Conservation (phyloP, 2,329 filamentous ascomycete genomes). For the Aspergillus ustus region DNA sequence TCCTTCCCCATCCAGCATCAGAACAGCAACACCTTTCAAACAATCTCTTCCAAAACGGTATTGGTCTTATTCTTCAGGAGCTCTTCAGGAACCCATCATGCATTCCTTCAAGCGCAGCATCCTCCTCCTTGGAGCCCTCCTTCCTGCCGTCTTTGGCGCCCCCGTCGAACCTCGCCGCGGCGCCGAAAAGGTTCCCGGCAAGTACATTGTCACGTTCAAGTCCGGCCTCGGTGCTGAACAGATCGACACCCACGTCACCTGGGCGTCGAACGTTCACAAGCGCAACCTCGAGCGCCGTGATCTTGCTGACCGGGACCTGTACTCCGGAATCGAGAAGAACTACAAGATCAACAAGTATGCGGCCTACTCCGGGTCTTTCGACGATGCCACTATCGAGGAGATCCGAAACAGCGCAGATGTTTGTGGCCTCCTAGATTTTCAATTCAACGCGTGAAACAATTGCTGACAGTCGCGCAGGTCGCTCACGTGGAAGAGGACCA, state of each 20-base stretch:
- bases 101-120: conserved; percentile 27
- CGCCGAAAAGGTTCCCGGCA: conserved; percentile 25
- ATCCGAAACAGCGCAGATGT: conserved; percentile 45
- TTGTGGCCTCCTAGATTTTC: conserved; percentile 15
- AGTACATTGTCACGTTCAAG: conserved; percentile 33
- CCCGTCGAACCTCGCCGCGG: conserved; percentile 21
- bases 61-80: background rate
- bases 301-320: conserved; percentile 20
- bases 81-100: conserved; percentile 18
- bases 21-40: conserved; percentile 1
- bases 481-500: conserved; percentile 32
- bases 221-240: conserved; percentile 22
- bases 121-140: conserved; percentile 29
- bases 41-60: background rate
- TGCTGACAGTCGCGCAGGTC: conserved; percentile 26
- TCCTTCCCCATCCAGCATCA: conserved; percentile 9
- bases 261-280: conserved; percentile 28
- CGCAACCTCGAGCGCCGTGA: conserved; percentile 25
- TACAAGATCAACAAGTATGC: conserved; percentile 50
- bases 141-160: conserved; percentile 28
- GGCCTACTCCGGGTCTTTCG: conserved; percentile 51
- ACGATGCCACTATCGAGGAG: conserved; percentile 46
- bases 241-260: conserved; percentile 27
- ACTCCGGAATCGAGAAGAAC: conserved; percentile 45
- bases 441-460: background rate